These are phyloP conservation scores for Ziziphus jujuba DNA, from an alignment of 306 rosid species.

Conservation along the genomic window DNA sequence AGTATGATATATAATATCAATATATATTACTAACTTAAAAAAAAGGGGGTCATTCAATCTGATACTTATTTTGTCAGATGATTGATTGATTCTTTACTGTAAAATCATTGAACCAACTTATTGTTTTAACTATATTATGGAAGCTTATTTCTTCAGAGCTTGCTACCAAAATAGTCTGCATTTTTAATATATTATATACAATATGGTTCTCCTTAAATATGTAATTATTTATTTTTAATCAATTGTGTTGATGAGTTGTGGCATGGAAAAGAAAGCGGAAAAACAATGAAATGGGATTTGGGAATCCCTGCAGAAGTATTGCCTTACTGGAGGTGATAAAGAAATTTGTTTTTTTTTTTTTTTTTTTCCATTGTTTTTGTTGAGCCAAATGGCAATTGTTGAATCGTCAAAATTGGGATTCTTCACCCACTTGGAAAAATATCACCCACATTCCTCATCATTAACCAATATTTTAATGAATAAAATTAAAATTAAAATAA, in stretches of 20 bases:
- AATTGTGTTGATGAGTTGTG: too few relatives aligned
- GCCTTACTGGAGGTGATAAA: too few relatives aligned
- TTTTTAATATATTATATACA: not conserved
- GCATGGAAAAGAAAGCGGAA: too few relatives aligned
- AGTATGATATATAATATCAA: conserved; percentile 17
- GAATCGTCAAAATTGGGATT: too few relatives aligned
- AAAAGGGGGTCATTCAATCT: conserved; percentile 48
- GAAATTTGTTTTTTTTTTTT: conserved; percentile 8
- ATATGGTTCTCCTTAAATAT: not conserved
- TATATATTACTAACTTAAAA: conserved; percentile 35
- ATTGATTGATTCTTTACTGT: conserved; percentile 52
- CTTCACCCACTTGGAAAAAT: too few relatives aligned
- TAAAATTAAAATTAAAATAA: too few relatives aligned
- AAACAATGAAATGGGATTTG: too few relatives aligned
- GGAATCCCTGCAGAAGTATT: too few relatives aligned
- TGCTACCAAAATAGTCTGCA: not conserved
- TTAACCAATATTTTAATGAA: too few relatives aligned
- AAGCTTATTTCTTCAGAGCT: not conserved
- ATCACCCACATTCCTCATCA: too few relatives aligned
- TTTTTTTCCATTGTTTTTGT: not conserved
- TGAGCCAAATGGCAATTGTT: too few relatives aligned
- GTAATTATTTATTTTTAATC: not conserved
- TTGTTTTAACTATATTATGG: conserved; percentile 5
- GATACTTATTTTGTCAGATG: conserved; percentile 41
- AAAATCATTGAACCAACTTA: conserved; percentile 47